Evolutionary conservation across 2,329 filamentous ascomycete genomes (phyloP).

Genomic region (Aureobasidium sp.): DNA sequence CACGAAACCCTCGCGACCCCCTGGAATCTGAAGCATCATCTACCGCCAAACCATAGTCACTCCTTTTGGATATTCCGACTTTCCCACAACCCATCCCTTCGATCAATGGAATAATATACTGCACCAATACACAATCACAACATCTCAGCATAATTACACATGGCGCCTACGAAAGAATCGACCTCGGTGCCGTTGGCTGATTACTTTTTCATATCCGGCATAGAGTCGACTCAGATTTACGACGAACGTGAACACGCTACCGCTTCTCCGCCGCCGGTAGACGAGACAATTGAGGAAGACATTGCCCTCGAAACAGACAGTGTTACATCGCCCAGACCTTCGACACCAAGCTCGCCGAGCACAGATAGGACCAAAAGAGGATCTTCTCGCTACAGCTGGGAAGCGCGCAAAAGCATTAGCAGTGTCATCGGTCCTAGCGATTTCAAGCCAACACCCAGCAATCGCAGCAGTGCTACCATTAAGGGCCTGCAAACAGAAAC

Average conservation of each 20-base stretch:
- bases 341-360: slow-evolving; percentile 37
- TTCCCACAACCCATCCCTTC: background rate
- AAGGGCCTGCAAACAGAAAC: slow-evolving; percentile 37
- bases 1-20: background rate
- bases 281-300: slow-evolving; percentile 52
- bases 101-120: slow-evolving; percentile 11
- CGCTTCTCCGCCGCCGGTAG: slow-evolving; percentile 28
- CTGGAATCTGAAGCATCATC: background rate
- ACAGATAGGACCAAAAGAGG: slow-evolving; percentile 31
- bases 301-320: slow-evolving; percentile 49
- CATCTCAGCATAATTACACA: slow-evolving; percentile 9
- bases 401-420: slow-evolving; percentile 45
- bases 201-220: slow-evolving; percentile 58
- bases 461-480: slow-evolving; percentile 58
- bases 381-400: slow-evolving; percentile 38
- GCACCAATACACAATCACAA: background rate
- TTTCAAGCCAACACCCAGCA: slow-evolving; percentile 48
- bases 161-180: slow-evolving; percentile 15
- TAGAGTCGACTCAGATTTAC: slow-evolving; percentile 46
- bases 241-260: slow-evolving; percentile 34
- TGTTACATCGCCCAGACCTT: slow-evolving; percentile 30
- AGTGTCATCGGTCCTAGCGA: slow-evolving; percentile 40
- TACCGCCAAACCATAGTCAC: slow-evolving; percentile 1
- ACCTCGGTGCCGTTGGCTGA: slow-evolving; percentile 52
- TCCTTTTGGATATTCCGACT: background rate